These are phyloP conservation scores for Onygenales sp. DNA, from an alignment of 2,329 filamentous ascomycete species.

Conservation along the genomic window DNA sequence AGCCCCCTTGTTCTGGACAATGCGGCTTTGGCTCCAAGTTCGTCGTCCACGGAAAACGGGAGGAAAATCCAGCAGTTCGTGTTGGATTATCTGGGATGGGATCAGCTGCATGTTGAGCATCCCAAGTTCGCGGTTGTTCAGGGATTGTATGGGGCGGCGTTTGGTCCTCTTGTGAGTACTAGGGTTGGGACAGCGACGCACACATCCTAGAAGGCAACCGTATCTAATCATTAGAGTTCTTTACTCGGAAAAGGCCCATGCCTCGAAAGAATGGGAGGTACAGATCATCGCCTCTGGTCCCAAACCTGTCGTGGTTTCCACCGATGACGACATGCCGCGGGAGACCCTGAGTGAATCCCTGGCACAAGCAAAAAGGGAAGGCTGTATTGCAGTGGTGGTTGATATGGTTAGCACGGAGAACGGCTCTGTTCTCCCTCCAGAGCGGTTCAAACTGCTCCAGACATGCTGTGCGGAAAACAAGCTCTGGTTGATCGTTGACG, in stretches of 20 bases:
- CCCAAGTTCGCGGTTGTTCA: background rate
- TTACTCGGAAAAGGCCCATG: background rate
- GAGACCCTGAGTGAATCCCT: background rate
- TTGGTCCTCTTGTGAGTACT: slow-evolving; percentile 1
- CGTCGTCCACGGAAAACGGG: background rate
- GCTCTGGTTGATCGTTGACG: background rate
- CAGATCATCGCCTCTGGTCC: slow-evolving; percentile 1
- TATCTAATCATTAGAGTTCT: background rate
- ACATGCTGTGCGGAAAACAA: background rate
- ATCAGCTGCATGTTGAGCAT: background rate
- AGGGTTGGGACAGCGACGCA: background rate
- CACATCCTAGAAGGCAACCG: too few species aligned
- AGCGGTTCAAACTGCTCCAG: background rate
- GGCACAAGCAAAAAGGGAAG: background rate
- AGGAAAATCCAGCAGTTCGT: background rate
- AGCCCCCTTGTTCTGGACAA: background rate
- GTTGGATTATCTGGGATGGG: background rate
- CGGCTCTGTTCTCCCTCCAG: background rate
- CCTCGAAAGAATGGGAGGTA: background rate
- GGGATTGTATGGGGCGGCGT: background rate
- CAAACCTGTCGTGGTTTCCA: background rate
- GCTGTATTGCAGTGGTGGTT: background rate
- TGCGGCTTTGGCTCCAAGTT: background rate
- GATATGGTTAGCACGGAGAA: background rate
- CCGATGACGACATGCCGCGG: background rate